phyloP scores from a whole-genome alignment of 1,284 basidiomycete species.

The Ustilago nuda region DNA sequence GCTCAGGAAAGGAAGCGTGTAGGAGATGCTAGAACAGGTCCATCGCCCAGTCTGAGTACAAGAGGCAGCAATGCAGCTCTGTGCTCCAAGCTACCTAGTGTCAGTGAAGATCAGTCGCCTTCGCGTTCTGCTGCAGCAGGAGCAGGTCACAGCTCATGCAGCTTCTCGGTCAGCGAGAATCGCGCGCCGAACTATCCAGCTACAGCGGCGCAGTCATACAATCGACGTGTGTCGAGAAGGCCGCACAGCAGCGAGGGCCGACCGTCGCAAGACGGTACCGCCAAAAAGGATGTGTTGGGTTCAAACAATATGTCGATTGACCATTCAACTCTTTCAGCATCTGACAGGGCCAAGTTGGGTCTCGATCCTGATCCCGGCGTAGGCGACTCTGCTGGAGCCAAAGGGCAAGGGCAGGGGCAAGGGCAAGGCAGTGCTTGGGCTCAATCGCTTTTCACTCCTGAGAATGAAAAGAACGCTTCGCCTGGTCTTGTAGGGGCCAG shows the following conservation, averaged over 20 bases:
- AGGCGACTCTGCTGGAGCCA: background rate
- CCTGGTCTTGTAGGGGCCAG: background rate
- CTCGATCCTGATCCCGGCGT: slow-evolving; percentile 4
- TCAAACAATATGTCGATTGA: slow-evolving; percentile 8
- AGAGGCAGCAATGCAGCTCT: slow-evolving; percentile 49
- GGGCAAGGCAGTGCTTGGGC: background rate
- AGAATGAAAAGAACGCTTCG: slow-evolving; percentile 3
- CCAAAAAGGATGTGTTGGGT: slow-evolving; percentile 10
- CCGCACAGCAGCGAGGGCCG: slow-evolving; percentile 51
- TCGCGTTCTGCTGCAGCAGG: slow-evolving; percentile 13
- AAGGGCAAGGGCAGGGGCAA: background rate
- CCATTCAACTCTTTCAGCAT: slow-evolving; percentile 12
- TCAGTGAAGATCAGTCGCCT: slow-evolving; percentile 52
- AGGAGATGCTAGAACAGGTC: slow-evolving; percentile 35
- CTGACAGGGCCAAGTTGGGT: slow-evolving; percentile 16
- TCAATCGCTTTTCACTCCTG: slow-evolving; percentile 7
- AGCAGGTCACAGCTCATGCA: slow-evolving; percentile 17
- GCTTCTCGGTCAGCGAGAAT: slow-evolving; percentile 34
- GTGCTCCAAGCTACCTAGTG: slow-evolving; percentile 46
- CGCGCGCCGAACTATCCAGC: slow-evolving; percentile 30
- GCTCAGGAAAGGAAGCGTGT: slow-evolving; percentile 45
- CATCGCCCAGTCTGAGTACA: slow-evolving; percentile 43
- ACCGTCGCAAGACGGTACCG: slow-evolving; percentile 24
- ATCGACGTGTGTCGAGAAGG: slow-evolving; percentile 33
- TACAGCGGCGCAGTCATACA: slow-evolving; percentile 46